Base-by-base conservation (phyloP, 805 yeast genomes). In the Saccharomycopsis capsularis region DNA sequence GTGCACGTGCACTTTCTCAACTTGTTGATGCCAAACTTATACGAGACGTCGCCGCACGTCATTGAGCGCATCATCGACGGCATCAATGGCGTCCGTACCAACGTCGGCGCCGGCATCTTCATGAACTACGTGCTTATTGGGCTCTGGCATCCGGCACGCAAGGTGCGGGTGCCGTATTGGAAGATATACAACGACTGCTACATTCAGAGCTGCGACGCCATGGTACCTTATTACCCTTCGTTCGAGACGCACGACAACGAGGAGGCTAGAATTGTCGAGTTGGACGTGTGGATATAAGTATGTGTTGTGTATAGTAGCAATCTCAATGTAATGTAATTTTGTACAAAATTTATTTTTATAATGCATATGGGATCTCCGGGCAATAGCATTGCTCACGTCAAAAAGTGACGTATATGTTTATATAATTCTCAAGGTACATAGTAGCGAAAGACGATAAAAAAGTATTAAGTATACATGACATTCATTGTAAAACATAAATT, bases 1-100 rank as follows among this genome's bases (percentile, higher is more conserved):
- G 85, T 88, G 0, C 88, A 93, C 68, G 62, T 87, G 9, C 96
- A 93, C 63, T 75, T 81, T 51, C 67, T 93, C 59, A 88, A 93
- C 61, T 69, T 90, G 44, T 64, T 93, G 19, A 66, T 89, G 65
- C 99, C 99, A 1, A 93, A 93, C 62, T 70, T 93, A 2, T 89
- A 79, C 61, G 99, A 91, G 63, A 85, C 96, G 0, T 89, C 97
- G 0, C 98, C 98, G 0, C 99, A 93, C 64, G 97, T 90, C 13
- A 89, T 90, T 49, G 73, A 70, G 7, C 76, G 98, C 55, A 80
- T 93, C 1, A 55, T 85, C 42, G 97, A 88, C 48, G 84, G 90
- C 47, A 69, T 93, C 24, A 89, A 85, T 51, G 82, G 86, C 1
- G 61, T 88, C 24, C 69, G 91, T 32, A 68, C 74, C 41, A 82